Percentiles rank a stretch among this genome's conserved stretches.
Conservation (phyloP, 371 early-diverging fungal genomes). For the Rhizopus stolonifer region DNA sequence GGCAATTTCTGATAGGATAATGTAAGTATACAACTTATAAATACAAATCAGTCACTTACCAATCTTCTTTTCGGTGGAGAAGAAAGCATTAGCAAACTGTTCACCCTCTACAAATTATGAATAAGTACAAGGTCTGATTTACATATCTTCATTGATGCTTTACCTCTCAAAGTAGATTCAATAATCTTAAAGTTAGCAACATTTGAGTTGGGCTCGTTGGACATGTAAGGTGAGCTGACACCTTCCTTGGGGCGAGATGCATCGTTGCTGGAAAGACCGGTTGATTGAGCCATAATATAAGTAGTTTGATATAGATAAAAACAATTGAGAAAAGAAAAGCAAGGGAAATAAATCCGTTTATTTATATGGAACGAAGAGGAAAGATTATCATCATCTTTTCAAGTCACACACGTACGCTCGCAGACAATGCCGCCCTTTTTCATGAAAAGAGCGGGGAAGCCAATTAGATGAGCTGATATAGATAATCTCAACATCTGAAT, state of each 20-base stretch:
- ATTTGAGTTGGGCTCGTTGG: slow-evolving; percentile 79
- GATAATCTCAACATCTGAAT: slow-evolving; percentile 4
- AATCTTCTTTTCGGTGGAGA: slow-evolving; percentile 93
- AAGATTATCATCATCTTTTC: slow-evolving; percentile 5
- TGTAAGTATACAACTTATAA: too few relatives aligned
- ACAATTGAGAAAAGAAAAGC: not conserved
- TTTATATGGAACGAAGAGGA: not conserved
- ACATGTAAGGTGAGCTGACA: slow-evolving; percentile 55
- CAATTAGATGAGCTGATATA: slow-evolving; percentile 5
- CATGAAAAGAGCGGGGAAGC: not conserved
- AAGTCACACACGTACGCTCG: slow-evolving; percentile 1
- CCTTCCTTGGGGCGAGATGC: slow-evolving; percentile 26
- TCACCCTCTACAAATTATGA: slow-evolving; percentile 98
- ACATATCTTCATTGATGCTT: too few relatives aligned
- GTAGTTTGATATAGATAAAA: not conserved
- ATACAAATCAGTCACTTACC: too few relatives aligned
- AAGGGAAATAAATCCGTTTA: not conserved
- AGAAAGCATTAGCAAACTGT: slow-evolving; percentile 98
- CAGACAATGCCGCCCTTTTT: not conserved
- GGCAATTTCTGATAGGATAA: slow-evolving; percentile 94
- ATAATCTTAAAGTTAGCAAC: slow-evolving; percentile 93
- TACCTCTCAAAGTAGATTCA: slow-evolving; percentile 92
- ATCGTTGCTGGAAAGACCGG: slow-evolving; percentile 12
- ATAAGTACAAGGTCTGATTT: too few relatives aligned
- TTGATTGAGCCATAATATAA: slow-evolving; percentile 14